Conservation (phyloP, 2,329 filamentous ascomycete genomes). For the Lachnellula suecica region DNA sequence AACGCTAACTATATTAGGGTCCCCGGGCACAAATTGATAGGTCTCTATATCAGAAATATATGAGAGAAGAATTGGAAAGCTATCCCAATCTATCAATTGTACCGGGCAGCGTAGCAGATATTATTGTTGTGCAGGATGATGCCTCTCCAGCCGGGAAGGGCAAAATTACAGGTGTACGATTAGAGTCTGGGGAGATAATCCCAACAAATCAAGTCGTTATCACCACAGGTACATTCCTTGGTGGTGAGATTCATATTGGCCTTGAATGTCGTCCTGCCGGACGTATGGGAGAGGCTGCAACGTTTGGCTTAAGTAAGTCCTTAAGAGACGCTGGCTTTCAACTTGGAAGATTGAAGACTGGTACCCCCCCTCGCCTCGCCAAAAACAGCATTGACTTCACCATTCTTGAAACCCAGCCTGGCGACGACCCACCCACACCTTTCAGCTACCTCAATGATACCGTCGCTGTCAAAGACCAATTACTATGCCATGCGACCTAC, state of each 20-base stretch:
- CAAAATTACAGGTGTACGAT: slow-evolving; percentile 78
- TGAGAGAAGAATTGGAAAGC: slow-evolving; percentile 78
- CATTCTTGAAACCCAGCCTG: slow-evolving; percentile 68
- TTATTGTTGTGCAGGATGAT: slow-evolving; percentile 66
- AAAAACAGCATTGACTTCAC: slow-evolving; percentile 79
- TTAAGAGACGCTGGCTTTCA: slow-evolving; percentile 84
- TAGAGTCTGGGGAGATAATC: slow-evolving; percentile 86
- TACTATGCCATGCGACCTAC: slow-evolving; percentile 83
- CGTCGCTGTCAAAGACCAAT: slow-evolving; percentile 77
- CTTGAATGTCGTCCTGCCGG: slow-evolving; percentile 82
- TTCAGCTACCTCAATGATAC: slow-evolving; percentile 87
- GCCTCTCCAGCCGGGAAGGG: slow-evolving; percentile 51
- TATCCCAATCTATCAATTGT: slow-evolving; percentile 81
- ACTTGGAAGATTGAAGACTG: slow-evolving; percentile 89
- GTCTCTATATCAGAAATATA: slow-evolving; percentile 81
- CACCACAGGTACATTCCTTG: slow-evolving; percentile 92
- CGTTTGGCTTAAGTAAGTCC: slow-evolving; percentile 88
- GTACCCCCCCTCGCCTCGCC: slow-evolving; percentile 86
- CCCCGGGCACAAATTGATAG: slow-evolving; percentile 95
- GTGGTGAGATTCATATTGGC: slow-evolving; percentile 95
- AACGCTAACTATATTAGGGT: slow-evolving; percentile 47
- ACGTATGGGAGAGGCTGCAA: slow-evolving; percentile 90
- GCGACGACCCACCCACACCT: slow-evolving; percentile 82
- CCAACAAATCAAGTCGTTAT: slow-evolving; percentile 82
- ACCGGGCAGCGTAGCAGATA: slow-evolving; percentile 87